Evolutionary conservation across 2,329 filamentous ascomycete species (phyloP).

Genomic region (Xylariales sp.): DNA sequence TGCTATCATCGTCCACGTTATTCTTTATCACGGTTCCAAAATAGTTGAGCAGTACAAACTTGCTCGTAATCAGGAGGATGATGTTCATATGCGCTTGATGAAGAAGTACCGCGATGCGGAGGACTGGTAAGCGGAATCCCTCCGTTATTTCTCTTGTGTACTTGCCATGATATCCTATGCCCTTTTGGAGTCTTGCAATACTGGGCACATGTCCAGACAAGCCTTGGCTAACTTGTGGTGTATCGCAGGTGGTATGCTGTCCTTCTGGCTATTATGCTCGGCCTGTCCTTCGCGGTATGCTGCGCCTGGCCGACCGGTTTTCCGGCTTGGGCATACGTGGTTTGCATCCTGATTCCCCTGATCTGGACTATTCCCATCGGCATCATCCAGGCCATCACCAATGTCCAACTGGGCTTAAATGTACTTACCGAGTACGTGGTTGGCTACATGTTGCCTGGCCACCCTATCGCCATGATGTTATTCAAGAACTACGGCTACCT

Average conservation of each 20-base stretch:
- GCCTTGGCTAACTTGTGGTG: no score
- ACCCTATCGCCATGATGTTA: conserved; percentile 71
- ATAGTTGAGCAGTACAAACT: conserved; percentile 52
- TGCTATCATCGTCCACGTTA: conserved; percentile 53
- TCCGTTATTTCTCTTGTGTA: no score
- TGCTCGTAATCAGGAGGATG: conserved; percentile 52
- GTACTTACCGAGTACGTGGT: conserved; percentile 70
- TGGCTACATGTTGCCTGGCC: conserved; percentile 69
- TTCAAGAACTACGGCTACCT: conserved; percentile 64
- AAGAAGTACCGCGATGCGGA: conserved; percentile 56
- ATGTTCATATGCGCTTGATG: conserved; percentile 58
- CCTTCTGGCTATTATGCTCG: conserved; percentile 49
- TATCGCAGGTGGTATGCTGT: conserved; percentile 53
- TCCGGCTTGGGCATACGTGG: conserved; percentile 37
- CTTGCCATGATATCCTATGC: no score
- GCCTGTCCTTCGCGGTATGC: conserved; percentile 38
- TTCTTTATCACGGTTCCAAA: conserved; percentile 50
- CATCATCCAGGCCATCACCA: conserved; percentile 44
- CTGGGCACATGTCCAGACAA: no score
- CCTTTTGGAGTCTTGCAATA: no score
- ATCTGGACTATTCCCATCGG: conserved; percentile 48
- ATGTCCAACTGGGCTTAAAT: conserved; percentile 39
- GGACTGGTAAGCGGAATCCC: no score
- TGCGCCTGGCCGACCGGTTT: conserved; percentile 35
- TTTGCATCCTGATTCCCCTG: conserved; percentile 35